phyloP scores from a whole-genome alignment of 805 yeast species.

The Naumovozyma dairenensis region DNA sequence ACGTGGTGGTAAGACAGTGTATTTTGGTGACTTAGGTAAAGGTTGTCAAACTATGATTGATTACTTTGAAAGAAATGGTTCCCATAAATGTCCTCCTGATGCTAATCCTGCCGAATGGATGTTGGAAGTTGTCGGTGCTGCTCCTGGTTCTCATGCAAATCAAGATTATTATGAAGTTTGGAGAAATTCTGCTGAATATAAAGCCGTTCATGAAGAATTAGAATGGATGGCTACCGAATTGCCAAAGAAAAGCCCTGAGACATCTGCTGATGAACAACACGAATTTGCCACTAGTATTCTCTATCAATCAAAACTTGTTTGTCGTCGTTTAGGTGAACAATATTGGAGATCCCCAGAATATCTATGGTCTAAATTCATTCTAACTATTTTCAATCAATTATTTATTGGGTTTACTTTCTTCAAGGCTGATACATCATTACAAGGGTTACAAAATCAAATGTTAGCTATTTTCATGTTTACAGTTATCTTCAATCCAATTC shows the following conservation, averaged over 20 bases:
- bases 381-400: constrained; percentile 46
- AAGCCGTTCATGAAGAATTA: constrained; percentile 49
- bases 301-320: constrained; percentile 37
- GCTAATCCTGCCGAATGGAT: constrained; percentile 91
- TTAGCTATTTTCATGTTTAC: constrained; percentile 62
- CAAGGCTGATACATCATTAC: constrained; percentile 53
- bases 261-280: constrained; percentile 24
- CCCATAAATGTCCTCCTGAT: constrained; percentile 52
- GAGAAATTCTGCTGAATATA: constrained; percentile 57
- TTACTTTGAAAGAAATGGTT: constrained; percentile 59
- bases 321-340: constrained; percentile 50
- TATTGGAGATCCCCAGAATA: constrained; percentile 59
- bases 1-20: constrained; percentile 63
- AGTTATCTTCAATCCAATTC: constrained; percentile 43
- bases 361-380: constrained; percentile 47
- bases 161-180: constrained; percentile 72
- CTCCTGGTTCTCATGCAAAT: constrained; percentile 65
- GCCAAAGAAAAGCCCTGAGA: constrained; percentile 29
- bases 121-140: constrained; percentile 78
- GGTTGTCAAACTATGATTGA: constrained; percentile 48
- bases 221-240: constrained; percentile 54
- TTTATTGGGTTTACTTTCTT: constrained; percentile 70
- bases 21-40: constrained; percentile 60
- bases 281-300: constrained; percentile 37
- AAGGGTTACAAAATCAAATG: constrained; percentile 77